Conservation (phyloP, 1,284 basidiomycete species). For the Microbotryum lychnidis-dioicae region DNA sequence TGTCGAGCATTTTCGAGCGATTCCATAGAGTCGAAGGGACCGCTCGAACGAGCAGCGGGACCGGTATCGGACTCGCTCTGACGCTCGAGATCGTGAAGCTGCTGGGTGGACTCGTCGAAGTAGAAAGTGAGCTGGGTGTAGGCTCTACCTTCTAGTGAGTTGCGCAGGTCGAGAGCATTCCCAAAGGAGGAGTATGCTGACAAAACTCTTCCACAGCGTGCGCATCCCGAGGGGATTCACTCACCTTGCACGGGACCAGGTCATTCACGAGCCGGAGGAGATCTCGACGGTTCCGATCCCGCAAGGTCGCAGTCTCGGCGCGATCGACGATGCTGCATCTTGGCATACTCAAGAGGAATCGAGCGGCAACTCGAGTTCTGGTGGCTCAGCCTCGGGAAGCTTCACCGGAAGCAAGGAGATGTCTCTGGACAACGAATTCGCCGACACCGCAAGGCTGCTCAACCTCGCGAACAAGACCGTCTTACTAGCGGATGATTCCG, state of each 20-base stretch:
- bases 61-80: constrained; percentile 42
- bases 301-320: constrained; percentile 17
- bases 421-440: constrained; percentile 8
- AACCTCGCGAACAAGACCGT: constrained; percentile 21
- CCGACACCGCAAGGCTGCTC: constrained; percentile 9
- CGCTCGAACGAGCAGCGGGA: constrained; percentile 40
- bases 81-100: constrained; percentile 41
- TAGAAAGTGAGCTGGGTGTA: constrained; percentile 33
- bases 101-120: constrained; percentile 42
- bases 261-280: constrained; percentile 20
- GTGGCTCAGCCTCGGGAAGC: neutral
- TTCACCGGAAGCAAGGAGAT: constrained; percentile 5
- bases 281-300: neutral
- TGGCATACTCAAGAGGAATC: constrained; percentile 10
- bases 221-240: constrained; percentile 29
- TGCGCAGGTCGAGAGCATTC: neutral
- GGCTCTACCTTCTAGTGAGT: constrained; percentile 28
- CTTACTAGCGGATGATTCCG: constrained; percentile 24
- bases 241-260: constrained; percentile 29
- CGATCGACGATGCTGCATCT: constrained; percentile 25
- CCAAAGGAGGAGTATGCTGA: neutral
- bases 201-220: constrained; percentile 1
- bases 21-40: constrained; percentile 41
- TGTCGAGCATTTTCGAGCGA: constrained; percentile 37
- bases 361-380: neutral